Evolutionary conservation across 108 stramenopile genomes (phyloP).

Genomic region (Cylindrotheca closterium): DNA sequence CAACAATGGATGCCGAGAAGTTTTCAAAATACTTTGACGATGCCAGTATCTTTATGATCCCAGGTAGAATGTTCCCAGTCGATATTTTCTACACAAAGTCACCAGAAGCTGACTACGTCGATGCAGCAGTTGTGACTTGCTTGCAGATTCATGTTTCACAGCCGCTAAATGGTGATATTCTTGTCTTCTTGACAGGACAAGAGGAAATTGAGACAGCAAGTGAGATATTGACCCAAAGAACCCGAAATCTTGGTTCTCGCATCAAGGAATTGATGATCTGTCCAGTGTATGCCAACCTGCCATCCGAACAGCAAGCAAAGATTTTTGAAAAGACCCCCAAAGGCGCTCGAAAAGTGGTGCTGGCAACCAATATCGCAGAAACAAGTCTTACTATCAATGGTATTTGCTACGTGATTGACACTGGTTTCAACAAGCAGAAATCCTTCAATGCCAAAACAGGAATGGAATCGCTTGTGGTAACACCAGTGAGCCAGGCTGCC

Average conservation of each 20-base stretch:
- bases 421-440: conserved; percentile 98
- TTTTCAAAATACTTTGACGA: conserved; percentile 98
- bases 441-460: conserved; percentile 95
- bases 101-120: conserved; percentile 99
- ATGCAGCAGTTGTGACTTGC: conserved; percentile 97
- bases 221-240: conserved; percentile 89
- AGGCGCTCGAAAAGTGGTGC: conserved; percentile 94
- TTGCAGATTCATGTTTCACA: conserved; percentile 98
- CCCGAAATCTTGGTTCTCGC: conserved; percentile 80
- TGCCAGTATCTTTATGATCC: conserved; percentile 97
- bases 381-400: conserved; percentile 96
- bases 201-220: conserved; percentile 98
- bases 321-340: conserved; percentile 97
- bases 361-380: conserved; percentile 98
- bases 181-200: conserved; percentile 98
- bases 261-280: conserved; percentile 97
- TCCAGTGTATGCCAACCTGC: conserved; percentile 97
- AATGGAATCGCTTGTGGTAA: conserved; percentile 97
- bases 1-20: conserved; percentile 98
- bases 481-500: conserved; percentile 96
- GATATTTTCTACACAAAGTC: conserved; percentile 98
- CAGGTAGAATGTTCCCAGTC: conserved; percentile 82
- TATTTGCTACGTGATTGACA: conserved; percentile 98
- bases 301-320: conserved; percentile 99
- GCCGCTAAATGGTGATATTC: conserved; percentile 94